phyloP scores from a whole-genome alignment of 345 rosid species.

The Turritis glabra region DNA sequence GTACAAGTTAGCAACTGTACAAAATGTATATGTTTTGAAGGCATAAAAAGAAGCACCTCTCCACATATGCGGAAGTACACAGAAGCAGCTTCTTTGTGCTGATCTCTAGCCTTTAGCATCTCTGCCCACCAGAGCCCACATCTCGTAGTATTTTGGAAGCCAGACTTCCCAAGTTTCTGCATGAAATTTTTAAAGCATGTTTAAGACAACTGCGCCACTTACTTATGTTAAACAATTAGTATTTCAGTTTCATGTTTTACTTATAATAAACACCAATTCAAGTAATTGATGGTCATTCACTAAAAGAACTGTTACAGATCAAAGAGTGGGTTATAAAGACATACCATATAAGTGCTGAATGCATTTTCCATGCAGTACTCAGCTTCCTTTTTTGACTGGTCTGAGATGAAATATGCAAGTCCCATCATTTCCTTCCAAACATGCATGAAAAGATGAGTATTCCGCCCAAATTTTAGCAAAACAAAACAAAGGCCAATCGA shows the following conservation, averaged over 20 bases:
- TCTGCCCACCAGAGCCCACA: constrained; percentile 99
- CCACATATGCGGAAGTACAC: constrained; percentile 90
- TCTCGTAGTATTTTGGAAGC: constrained; percentile 82
- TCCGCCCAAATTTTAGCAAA: constrained; percentile 19
- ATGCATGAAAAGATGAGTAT: constrained; percentile 31
- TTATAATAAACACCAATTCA: constrained; percentile 16
- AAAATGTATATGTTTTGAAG: constrained; percentile 9
- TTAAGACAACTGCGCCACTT: constrained; percentile 14
- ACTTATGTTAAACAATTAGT: constrained; percentile 3
- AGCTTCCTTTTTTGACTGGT: constrained; percentile 93
- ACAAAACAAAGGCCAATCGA: constrained; percentile 1
- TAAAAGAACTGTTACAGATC: constrained; percentile 10
- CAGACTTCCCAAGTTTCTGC: constrained; percentile 78
- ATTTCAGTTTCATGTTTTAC: constrained; percentile 26
- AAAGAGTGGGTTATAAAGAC: constrained; percentile 33
- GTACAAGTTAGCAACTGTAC: constrained; percentile 27
- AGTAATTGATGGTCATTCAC: constrained; percentile 21
- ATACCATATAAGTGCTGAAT: constrained; percentile 81
- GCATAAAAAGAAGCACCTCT: constrained; percentile 64
- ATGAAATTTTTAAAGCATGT: constrained; percentile 23
- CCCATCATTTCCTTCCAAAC: constrained; percentile 95
- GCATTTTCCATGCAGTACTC: constrained; percentile 99
- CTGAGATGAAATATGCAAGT: constrained; percentile 84
- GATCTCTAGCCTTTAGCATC: constrained; percentile 86
- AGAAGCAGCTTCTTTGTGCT: constrained; percentile 88